Evolutionary conservation across 768 basidiomycete species (phyloP), one percentile per base, ranked within the genome.

Genomic region (Suillus decipiens): DNA sequence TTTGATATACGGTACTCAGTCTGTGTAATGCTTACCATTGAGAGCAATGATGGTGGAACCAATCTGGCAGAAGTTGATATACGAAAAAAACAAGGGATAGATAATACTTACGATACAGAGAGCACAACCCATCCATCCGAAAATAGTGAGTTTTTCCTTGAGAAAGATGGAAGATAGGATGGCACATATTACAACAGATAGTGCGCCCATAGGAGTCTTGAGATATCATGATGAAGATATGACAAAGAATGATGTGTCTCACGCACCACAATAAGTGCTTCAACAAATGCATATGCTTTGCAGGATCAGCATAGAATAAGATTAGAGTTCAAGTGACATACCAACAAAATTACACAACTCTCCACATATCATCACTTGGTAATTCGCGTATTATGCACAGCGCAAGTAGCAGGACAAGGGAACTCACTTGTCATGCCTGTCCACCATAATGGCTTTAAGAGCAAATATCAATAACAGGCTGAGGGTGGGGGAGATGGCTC

Each of bases 161-260:
- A 99, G 89, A 79, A 99, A 93, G 67, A 96, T 81, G 36, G 93
- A 95, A 8, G 96, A 96, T 19, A 98, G 79, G 39, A 96, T 90
- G 57, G 96, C 95, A 74, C 89, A 96, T 66, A 99, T 82, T 67
- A 99, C 97, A 68, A 99, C 97, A 22, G 95, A 95, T 61, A 99
- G 85, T 9, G 96, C 95, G 47, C 96, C 96, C 69, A 99, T 85
- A 3, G 96, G 97, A 43, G 96, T 99, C 88, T 91, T 66, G 61
- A 51, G 10, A 48, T 19, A 48, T 11, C 17, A 8, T 47, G 64
- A 24, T 45, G 31, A 33, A 54, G 41, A 59, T 62, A 28, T 41
- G 54, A 59, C 48, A 8, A 14, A 8, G 59, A 42, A 61, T 57
- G 54, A 37, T 42, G 53, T 50, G 61, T 56, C 63, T 59, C 61